phyloP scores from a whole-genome alignment of 2,329 filamentous ascomycete genomes.

The Pseudogymnoascus destructans region DNA sequence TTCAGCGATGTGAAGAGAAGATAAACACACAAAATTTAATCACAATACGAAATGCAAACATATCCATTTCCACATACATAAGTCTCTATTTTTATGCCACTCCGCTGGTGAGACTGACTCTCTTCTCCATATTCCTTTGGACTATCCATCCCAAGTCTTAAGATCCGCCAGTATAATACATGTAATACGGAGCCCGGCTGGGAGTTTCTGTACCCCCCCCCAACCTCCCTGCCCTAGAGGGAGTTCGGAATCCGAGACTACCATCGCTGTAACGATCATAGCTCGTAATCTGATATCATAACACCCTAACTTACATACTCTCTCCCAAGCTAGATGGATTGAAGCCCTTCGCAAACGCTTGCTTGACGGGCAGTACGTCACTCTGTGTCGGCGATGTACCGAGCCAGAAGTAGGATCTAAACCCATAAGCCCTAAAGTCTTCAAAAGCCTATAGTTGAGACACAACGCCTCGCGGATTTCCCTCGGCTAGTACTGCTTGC shows the following conservation, averaged over 20 bases:
- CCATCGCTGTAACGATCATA: neutral
- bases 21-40: neutral
- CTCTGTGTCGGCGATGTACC: too few species aligned
- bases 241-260: neutral
- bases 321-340: neutral
- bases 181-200: neutral
- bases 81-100: neutral
- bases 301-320: neutral
- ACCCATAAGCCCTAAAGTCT: too few species aligned
- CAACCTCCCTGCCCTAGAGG: neutral
- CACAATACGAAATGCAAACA: neutral
- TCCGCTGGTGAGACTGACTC: neutral
- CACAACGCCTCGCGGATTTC: too few species aligned
- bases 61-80: neutral
- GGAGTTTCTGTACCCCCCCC: neutral
- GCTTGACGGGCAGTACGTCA: neutral
- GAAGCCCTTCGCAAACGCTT: neutral
- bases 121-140: too few species aligned
- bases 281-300: neutral
- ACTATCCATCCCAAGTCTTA: neutral
- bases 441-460: too few species aligned
- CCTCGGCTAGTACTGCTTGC: too few species aligned
- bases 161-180: neutral
- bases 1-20: neutral
- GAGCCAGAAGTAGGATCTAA: too few species aligned